phyloP scores from a whole-genome alignment of 345 rosid genomes.

The Sapria himalayana region DNA sequence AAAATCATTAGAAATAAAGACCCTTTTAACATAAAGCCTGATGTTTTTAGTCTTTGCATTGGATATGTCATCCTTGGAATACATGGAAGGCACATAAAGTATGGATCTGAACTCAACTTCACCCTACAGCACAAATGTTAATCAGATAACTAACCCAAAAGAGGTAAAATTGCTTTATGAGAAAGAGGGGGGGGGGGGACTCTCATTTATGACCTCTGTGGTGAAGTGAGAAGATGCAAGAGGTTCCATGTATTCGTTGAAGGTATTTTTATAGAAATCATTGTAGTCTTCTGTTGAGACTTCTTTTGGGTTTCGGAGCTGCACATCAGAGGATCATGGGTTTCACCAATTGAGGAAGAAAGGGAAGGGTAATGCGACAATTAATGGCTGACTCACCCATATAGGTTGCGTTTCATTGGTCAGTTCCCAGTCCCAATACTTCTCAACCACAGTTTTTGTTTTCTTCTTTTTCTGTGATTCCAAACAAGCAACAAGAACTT shows the following conservation, averaged over 20 bases:
- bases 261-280: conserved; percentile 74
- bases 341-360: no score
- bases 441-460: conserved; percentile 81
- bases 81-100: conserved; percentile 64
- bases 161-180: background rate
- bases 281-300: conserved; percentile 77
- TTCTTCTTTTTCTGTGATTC: conserved; percentile 62
- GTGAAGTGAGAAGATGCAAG: conserved; percentile 91
- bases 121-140: conserved; percentile 32
- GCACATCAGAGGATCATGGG: no score
- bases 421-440: conserved; percentile 96
- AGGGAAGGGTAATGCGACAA: no score
- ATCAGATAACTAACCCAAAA: conserved; percentile 4
- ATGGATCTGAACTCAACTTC: conserved; percentile 96
- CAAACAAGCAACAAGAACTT: background rate
- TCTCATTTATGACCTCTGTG: conserved; percentile 45
- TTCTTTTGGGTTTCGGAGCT: conserved; percentile 91
- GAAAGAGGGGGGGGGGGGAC: background rate
- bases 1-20: conserved; percentile 90
- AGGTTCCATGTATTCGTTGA: conserved; percentile 85
- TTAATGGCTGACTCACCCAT: conserved; percentile 80
- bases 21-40: conserved; percentile 86
- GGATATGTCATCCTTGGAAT: conserved; percentile 61
- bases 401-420: conserved; percentile 91
- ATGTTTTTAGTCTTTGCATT: conserved; percentile 94